Evolutionary conservation across 2,329 filamentous ascomycete species (phyloP), one percentile per base, ranked within the genome.

Genomic region (Scedosporium dehoogii): DNA sequence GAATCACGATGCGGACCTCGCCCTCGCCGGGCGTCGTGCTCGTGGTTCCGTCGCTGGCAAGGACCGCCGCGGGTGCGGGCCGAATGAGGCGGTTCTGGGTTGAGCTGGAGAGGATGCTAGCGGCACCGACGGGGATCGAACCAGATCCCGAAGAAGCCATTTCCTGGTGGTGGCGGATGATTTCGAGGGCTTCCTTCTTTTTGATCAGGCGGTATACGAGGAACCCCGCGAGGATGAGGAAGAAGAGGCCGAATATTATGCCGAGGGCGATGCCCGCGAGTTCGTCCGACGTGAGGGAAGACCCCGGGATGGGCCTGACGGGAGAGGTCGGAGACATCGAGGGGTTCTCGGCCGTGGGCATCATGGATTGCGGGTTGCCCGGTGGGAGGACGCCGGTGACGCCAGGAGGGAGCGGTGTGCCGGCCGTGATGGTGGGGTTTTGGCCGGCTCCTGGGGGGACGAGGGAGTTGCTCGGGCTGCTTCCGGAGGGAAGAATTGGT

Each of bases 1-100:
- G 69, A 59, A 74, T 72, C 46, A 73, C 69, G 57, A 73, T 69
- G 41, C 71, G 67, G 2, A 74, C 68, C 55, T 73, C 69, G 42
- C 66, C 66, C 33, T 68, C 64, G 41, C 66, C 64, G 7, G 66
- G 53, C 60, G 65, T 41, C 64, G 64, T 25, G 59, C 66, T 60
- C 56, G 63, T 62, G 44, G 56, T 57, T 29, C 62, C 29, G 41
- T 58, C 55, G 41, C 41, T 57, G 58, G 53, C 58, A 48, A 59
- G 59, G 16, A 38, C 58, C 2, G 44, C 59, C 9, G 44, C 59
- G 2, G 56, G 53, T 6, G 42, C 21, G 18, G 33, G 33, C n/a
- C 21, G 51, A 12, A 44, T 33, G 14, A 41, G 23, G 21, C 59
- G 10, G 59, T 41, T 55, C 27, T 33, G 14, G 2, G 25, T 38